Evolutionary conservation across 257 asterid genomes (phyloP), one percentile per base, ranked within the genome.

Genomic region (Solanum rostratum): DNA sequence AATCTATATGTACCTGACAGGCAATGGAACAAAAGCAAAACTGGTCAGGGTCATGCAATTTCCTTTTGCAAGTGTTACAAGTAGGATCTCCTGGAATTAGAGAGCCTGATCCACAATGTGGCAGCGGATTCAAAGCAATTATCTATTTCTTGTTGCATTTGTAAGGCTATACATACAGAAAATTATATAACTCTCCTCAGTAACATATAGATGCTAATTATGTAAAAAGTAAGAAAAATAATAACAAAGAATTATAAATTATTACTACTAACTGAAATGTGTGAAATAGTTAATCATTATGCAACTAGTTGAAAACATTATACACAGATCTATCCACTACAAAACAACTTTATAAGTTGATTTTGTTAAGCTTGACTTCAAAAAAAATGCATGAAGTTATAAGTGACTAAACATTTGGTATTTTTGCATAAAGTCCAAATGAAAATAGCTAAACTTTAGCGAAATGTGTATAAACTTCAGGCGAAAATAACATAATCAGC

Each of bases 131-230:
- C 43, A 88, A 79, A 14, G 90, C 85, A 7, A 88, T 30, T 10
- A 86, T 84, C 90, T 84, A 86, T 20, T 84, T 88, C 57, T 88
- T 86, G 83, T 86, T 88, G 89, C 89, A 86, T 52, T 81, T 88
- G 80, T 88, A 88, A 0, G 89, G 85, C 89, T 88, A 85, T 49
- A 85, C 68, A 53, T 50, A 45, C n/a, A n/a, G 15, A 19, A 66
- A 27, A 45, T 63, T 27, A 10, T 59, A 27, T 63, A 30, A 30
- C 12, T 66, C 22, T 66, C 22, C 15, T 66, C 46, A 16, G 24
- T 30, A 62, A 62, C 39, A 62, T 70, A 39, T 6, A 20, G 0
- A 70, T 70, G 24, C 16, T 10, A n/a, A n/a, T n/a, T n/a, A n/a
- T n/a, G n/a, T n/a, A n/a, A n/a, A n/a, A n/a, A n/a, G n/a, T n/a